Percentiles rank a stretch among this genome's conserved stretches.
Evolutionary conservation across 148 eudicot genomes (phyloP).

Genomic region (Beta vulgaris): DNA sequence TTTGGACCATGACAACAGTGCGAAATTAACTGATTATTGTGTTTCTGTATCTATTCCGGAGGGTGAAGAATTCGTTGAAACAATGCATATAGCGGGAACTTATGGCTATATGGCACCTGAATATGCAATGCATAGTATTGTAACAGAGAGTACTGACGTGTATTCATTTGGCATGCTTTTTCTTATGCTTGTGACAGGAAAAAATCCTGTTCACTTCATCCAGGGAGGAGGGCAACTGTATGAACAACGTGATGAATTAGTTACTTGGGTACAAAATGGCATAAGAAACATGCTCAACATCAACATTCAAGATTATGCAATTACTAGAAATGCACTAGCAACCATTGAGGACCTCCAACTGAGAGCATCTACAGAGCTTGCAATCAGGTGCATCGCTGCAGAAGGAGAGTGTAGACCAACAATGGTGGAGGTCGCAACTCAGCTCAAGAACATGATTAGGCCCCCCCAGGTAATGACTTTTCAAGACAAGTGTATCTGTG

Average conservation of each 20-base stretch:
- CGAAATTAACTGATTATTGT: not conserved
- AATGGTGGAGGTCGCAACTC: no score
- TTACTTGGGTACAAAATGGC: slow-evolving; percentile 2
- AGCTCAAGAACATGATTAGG: no score
- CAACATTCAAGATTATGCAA: not conserved
- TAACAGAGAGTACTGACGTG: not conserved
- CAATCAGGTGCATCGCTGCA: not conserved
- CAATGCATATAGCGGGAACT: not conserved
- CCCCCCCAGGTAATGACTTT: no score
- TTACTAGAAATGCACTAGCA: not conserved
- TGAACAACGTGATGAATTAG: no score
- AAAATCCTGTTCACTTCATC: no score
- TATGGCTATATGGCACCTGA: not conserved
- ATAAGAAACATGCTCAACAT: not conserved
- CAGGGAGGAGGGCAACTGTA: no score
- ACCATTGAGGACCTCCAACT: not conserved
- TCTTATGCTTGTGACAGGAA: slow-evolving; percentile 5
- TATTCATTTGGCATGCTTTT: slow-evolving; percentile 11
- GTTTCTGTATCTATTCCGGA: not conserved
- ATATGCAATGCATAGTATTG: not conserved
- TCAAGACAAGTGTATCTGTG: no score
- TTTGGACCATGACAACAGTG: slow-evolving; percentile 6
- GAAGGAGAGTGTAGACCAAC: no score
- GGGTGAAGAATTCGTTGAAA: not conserved
- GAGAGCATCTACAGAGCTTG: not conserved